Evolutionary conservation across 148 eudicot species (phyloP).

Genomic region (Dianthus caryophyllus): DNA sequence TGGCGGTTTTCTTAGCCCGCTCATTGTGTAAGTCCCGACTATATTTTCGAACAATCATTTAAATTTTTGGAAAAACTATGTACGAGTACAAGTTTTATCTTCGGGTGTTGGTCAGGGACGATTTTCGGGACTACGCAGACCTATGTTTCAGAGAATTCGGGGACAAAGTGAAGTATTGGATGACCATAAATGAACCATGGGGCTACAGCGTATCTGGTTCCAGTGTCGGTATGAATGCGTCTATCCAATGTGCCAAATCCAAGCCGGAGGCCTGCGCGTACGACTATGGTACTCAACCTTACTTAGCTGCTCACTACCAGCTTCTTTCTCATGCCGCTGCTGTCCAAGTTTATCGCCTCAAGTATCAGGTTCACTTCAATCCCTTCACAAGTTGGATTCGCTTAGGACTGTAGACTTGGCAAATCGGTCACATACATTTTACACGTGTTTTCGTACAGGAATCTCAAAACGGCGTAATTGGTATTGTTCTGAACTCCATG

Average conservation of each 20-base stretch:
- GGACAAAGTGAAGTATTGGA: slow-evolving; percentile 36
- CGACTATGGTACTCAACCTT: slow-evolving; percentile 29
- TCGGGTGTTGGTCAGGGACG: slow-evolving; percentile 19
- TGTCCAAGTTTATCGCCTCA: slow-evolving; percentile 27
- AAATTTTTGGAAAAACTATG: too few relatives aligned
- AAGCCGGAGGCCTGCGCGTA: slow-evolving; percentile 22
- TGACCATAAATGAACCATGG: slow-evolving; percentile 37
- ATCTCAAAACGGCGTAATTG: slow-evolving; percentile 28
- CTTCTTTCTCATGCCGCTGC: slow-evolving; percentile 34
- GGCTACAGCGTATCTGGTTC: slow-evolving; percentile 14
- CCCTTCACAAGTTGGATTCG: background rate
- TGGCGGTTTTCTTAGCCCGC: slow-evolving; percentile 39
- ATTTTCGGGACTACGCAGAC: slow-evolving; percentile 28
- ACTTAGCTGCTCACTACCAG: slow-evolving; percentile 30
- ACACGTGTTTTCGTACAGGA: slow-evolving; percentile 3
- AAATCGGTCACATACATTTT: too few relatives aligned
- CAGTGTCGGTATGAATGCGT: slow-evolving; percentile 14
- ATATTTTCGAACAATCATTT: background rate
- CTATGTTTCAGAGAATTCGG: slow-evolving; percentile 33
- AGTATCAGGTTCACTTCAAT: slow-evolving; percentile 27
- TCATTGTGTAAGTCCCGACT: slow-evolving; percentile 31
- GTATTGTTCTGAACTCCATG: slow-evolving; percentile 23
- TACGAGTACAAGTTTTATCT: too few relatives aligned
- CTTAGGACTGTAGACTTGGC: too few relatives aligned
- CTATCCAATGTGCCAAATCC: slow-evolving; percentile 24